Percentiles rank a stretch among this genome's conserved stretches.
Evolutionary conservation across 768 basidiomycete genomes (phyloP).

Genomic region (Lanmaoa rubissima): DNA sequence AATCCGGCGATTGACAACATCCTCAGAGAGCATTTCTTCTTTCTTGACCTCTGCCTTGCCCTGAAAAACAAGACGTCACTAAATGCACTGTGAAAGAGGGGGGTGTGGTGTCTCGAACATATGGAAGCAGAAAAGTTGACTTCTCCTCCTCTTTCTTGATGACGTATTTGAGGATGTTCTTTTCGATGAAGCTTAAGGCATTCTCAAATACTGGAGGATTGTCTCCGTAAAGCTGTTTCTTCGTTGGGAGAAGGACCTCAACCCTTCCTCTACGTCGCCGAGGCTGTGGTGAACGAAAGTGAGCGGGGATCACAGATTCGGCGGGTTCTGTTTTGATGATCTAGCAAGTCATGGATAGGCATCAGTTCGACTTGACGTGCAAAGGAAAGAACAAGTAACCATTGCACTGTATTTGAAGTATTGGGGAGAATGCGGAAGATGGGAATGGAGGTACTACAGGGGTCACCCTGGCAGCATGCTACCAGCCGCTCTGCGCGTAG

Average conservation of each 20-base stretch:
- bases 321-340: conserved; percentile 11
- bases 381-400: not conserved
- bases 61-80: not conserved
- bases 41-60: conserved; percentile 15
- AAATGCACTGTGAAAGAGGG: not conserved
- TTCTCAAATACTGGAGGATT: conserved; percentile 10
- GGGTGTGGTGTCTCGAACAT: not conserved
- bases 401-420: not conserved
- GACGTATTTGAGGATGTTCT: not conserved
- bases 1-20: conserved; percentile 16
- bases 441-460: not conserved
- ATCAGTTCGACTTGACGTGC: not conserved
- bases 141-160: conserved; percentile 19
- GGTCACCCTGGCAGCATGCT: not conserved
- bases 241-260: conserved; percentile 15
- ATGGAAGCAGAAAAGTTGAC: not conserved
- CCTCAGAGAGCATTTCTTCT: conserved; percentile 21
- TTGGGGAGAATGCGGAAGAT: not conserved
- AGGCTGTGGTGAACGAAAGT: not conserved
- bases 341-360: not conserved
- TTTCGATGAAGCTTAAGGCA: conserved; percentile 7
- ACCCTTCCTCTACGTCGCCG: not conserved
- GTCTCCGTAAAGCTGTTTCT: conserved; percentile 2
- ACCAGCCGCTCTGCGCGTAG: not conserved
- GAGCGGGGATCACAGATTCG: not conserved